Percentiles rank a stretch among this genome's conserved stretches.
These are phyloP conservation scores for Glarea lozoyensis DNA, from an alignment of 495 filamentous ascomycete species.

Conservation along the genomic window DNA sequence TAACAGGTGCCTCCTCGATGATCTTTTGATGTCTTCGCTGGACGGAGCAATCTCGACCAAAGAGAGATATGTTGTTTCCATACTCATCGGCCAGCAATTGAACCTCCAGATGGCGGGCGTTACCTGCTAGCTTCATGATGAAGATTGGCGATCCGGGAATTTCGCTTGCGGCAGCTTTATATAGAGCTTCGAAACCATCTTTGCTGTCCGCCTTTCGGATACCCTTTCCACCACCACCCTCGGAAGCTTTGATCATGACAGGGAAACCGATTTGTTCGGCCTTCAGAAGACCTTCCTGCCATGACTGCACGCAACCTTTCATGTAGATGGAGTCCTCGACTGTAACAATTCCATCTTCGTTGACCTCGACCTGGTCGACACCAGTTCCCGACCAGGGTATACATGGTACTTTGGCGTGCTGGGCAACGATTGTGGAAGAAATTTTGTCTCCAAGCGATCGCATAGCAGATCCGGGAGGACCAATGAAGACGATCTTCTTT, in stretches of 20 bases:
- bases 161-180: slow-evolving; percentile 92
- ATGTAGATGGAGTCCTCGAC: slow-evolving; percentile 80
- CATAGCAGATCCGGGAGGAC: slow-evolving; percentile 96
- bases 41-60: slow-evolving; percentile 97
- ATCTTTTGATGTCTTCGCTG: slow-evolving; percentile 99
- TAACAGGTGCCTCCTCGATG: slow-evolving; percentile 97
- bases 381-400: slow-evolving; percentile 98
- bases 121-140: slow-evolving; percentile 98
- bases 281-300: slow-evolving; percentile 79
- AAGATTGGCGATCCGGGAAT: slow-evolving; percentile 99
- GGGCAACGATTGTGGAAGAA: slow-evolving; percentile 97
- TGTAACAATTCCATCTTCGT: slow-evolving; percentile 80
- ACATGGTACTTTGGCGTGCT: slow-evolving; percentile 93
- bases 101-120: slow-evolving; percentile 93
- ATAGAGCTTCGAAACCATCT: slow-evolving; percentile 73
- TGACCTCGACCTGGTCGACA: slow-evolving; percentile 71
- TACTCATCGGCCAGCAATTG: slow-evolving; percentile 98
- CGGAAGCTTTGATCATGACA: slow-evolving; percentile 99
- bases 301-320: slow-evolving; percentile 81
- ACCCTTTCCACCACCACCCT: slow-evolving; percentile 98
- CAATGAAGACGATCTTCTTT: slow-evolving; percentile 98
- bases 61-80: slow-evolving; percentile 98
- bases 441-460: slow-evolving; percentile 99
- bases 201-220: slow-evolving; percentile 91
- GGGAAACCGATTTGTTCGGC: slow-evolving; percentile 92